phyloP scores from a whole-genome alignment of 768 basidiomycete genomes.

The Lanmaoa pseudosensibilis region DNA sequence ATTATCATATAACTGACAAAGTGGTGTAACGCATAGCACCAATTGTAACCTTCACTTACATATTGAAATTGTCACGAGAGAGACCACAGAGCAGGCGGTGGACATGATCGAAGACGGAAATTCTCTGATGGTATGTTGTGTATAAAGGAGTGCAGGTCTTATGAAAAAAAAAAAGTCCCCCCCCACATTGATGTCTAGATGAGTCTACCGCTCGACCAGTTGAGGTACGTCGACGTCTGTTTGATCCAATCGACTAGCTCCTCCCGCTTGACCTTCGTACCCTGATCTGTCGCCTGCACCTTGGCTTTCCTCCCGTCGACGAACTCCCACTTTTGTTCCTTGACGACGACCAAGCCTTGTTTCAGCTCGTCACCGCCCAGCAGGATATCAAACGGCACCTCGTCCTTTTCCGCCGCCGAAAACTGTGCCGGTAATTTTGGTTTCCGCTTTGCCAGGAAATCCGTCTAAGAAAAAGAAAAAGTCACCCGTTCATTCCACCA shows the following conservation, averaged over 20 bases:
- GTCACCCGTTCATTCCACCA: not conserved
- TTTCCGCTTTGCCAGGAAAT: conserved; percentile 90
- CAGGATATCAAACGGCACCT: conserved; percentile 91
- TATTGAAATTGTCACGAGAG: no score
- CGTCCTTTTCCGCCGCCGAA: conserved; percentile 85
- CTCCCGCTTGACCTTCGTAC: conserved; percentile 59
- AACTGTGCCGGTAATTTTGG: conserved; percentile 89
- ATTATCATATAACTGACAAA: no score
- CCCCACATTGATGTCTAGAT: conserved; percentile 16
- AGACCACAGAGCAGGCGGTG: no score
- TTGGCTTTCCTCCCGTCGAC: conserved; percentile 69
- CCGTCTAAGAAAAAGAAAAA: conserved; percentile 52
- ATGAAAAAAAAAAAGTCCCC: no score
- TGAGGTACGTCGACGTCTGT: conserved; percentile 31
- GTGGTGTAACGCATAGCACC: no score
- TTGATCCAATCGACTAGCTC: conserved; percentile 68
- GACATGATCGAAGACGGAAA: no score
- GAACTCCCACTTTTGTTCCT: conserved; percentile 85
- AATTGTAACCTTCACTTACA: no score
- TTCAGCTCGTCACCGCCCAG: conserved; percentile 86
- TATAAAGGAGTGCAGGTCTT: not conserved
- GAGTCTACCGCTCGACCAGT: conserved; percentile 33
- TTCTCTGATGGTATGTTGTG: conserved; percentile 9
- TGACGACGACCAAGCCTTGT: conserved; percentile 83
- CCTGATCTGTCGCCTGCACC: conserved; percentile 61